Evolutionary conservation across 495 filamentous ascomycete genomes (phyloP).

Genomic region (Xylaria grammica): DNA sequence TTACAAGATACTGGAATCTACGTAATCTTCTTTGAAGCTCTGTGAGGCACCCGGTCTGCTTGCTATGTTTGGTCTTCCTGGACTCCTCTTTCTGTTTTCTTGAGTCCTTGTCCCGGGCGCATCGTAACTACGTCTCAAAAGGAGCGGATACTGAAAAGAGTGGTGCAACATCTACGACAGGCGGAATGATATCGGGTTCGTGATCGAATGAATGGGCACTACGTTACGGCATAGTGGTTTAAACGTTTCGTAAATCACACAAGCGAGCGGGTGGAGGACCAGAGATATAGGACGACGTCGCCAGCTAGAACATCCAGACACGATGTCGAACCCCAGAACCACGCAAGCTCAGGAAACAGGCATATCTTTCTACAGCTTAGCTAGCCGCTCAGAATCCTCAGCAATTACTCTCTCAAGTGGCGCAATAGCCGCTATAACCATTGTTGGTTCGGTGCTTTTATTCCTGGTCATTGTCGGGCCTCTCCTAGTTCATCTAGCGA

Average conservation of each 20-base stretch:
- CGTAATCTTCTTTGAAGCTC: not conserved
- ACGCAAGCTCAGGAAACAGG: not conserved
- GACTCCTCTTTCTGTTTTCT: not conserved
- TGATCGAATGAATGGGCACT: no score
- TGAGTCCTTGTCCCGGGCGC: not conserved
- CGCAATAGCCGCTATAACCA: constrained; percentile 32
- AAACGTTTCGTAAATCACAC: no score
- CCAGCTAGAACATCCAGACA: not conserved
- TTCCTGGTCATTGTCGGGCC: constrained; percentile 29
- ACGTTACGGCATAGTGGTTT: no score
- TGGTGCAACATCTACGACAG: not conserved
- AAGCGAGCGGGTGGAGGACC: no score
- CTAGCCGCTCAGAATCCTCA: constrained; percentile 2
- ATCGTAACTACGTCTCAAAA: not conserved
- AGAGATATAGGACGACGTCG: not conserved
- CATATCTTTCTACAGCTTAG: not conserved
- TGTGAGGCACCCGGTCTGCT: not conserved
- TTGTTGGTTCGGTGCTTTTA: constrained; percentile 33
- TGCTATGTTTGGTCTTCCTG: not conserved
- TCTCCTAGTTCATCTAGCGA: constrained; percentile 28
- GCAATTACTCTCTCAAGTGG: constrained; percentile 27
- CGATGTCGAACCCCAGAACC: not conserved
- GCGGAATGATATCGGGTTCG: not conserved
- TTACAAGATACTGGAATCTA: constrained; percentile 10
- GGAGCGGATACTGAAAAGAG: not conserved